Evolutionary conservation across 2,329 filamentous ascomycete genomes (phyloP).

Genomic region (Verticillium isaacii): DNA sequence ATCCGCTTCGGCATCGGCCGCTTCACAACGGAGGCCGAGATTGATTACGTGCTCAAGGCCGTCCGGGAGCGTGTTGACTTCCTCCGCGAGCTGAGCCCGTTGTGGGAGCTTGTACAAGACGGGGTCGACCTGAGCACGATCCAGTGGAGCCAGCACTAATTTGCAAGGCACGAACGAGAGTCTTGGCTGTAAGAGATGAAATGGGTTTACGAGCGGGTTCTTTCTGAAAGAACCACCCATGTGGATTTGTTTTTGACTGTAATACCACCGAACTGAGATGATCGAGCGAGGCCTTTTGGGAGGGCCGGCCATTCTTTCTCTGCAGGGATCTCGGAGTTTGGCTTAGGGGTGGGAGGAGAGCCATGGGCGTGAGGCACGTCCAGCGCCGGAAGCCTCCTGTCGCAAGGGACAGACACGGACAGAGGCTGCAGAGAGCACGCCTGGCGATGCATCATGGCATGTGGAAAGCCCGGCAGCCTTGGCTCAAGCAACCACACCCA

Average conservation of each 20-base stretch:
- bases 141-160: slow-evolving; percentile 94
- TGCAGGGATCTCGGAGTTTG: not conserved
- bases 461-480: not conserved
- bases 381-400: not conserved
- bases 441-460: not conserved
- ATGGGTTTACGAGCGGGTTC: not conserved
- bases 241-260: not conserved
- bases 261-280: not conserved
- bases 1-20: slow-evolving; percentile 96
- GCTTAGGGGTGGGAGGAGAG: not conserved
- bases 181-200: not conserved
- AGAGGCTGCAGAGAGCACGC: not conserved
- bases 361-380: not conserved
- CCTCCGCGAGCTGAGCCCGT: slow-evolving; percentile 85
- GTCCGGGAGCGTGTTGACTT: slow-evolving; percentile 88
- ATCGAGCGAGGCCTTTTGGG: not conserved
- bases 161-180: not conserved
- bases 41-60: slow-evolving; percentile 95
- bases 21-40: slow-evolving; percentile 92
- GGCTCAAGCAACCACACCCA: not conserved
- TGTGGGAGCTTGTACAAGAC: slow-evolving; percentile 98
- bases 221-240: not conserved
- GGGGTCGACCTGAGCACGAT: slow-evolving; percentile 94
- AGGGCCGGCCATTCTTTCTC: not conserved
- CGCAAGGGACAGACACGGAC: not conserved